These are phyloP conservation scores for Zygosaccharomyces sapae DNA, from an alignment of 1,139 yeast genomes.

Conservation along the genomic window DNA sequence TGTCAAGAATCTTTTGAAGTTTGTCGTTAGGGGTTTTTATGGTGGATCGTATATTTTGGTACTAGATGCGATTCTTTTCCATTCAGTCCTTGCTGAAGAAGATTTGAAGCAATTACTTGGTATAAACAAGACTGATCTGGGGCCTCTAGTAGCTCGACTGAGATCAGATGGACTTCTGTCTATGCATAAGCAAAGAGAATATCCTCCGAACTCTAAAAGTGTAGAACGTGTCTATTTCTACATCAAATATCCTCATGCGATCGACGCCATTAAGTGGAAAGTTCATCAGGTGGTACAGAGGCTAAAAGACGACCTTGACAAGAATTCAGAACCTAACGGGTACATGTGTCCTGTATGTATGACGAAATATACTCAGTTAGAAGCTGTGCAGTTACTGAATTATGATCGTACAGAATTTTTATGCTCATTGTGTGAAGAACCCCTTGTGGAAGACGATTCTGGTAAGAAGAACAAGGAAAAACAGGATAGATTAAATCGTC, in stretches of 20 bases:
- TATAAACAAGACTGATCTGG: slow-evolving; percentile 79
- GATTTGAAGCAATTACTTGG: slow-evolving; percentile 78
- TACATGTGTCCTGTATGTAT: slow-evolving; percentile 85
- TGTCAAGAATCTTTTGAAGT: slow-evolving; percentile 39
- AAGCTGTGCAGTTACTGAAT: slow-evolving; percentile 76
- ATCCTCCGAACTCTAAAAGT: slow-evolving; percentile 66
- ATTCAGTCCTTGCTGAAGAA: slow-evolving; percentile 91
- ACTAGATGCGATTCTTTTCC: slow-evolving; percentile 84
- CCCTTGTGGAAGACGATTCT: slow-evolving; percentile 80
- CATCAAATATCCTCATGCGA: slow-evolving; percentile 87
- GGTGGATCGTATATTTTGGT: slow-evolving; percentile 78
- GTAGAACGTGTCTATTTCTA: slow-evolving; percentile 75
- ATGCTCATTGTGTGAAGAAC: slow-evolving; percentile 78
- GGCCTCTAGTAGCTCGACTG: slow-evolving; percentile 74
- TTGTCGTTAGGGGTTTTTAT: slow-evolving; percentile 84
- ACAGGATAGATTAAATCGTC: slow-evolving; percentile 74
- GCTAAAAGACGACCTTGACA: slow-evolving; percentile 75
- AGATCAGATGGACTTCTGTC: slow-evolving; percentile 76
- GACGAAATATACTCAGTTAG: slow-evolving; percentile 75
- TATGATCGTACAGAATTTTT: slow-evolving; percentile 76
- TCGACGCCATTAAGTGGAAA: slow-evolving; percentile 95
- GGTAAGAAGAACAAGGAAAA: slow-evolving; percentile 76
- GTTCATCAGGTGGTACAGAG: slow-evolving; percentile 79
- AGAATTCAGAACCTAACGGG: slow-evolving; percentile 88
- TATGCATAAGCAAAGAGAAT: slow-evolving; percentile 76